Evolutionary conservation across 164 flowering plant species (phyloP), one percentile per base, ranked within the genome.

Genomic region (Piper betle): DNA sequence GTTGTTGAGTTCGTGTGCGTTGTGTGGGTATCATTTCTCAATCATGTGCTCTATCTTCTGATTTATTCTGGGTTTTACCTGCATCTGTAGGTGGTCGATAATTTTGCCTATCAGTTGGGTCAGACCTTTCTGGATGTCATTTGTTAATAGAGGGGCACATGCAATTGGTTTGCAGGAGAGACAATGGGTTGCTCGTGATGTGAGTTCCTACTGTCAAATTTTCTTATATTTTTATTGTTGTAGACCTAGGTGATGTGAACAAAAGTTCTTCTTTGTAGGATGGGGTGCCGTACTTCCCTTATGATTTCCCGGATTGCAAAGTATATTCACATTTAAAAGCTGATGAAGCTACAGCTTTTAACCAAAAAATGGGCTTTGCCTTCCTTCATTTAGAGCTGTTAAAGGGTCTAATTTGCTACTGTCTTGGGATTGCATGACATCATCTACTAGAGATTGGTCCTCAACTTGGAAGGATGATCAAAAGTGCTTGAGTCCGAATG

Each of bases 141-240:
- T 90, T 9, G 66, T 88, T 53, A 74, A 79, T 62, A 73, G 67
- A 62, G 97, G 97, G 54, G 93, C 86, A 69, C 88, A 72, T 64
- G 87, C 87, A 48, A 78, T 90, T 62, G 99, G 99, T 62, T 78
- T 81, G 77, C 80, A 86, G 66, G 99, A 93, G 76, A 88, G 80
- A 69, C 92, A 65, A 55, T 91, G 96, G 99, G 63, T 90, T 76
- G 82, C 97, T 50, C 68, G 80, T 72, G 83, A 86, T 56, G 87
- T 83, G 61, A 71, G 87, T 77, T 12, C 68, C 20, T 67, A 25
- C 62, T 12, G 6, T 37, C 16, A 0, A 52, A 4, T n/a, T 38
- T 4, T 57, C 40, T 57, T 53, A 33, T 15, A 6, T 5, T 1
- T 11, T 25, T 6, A 9, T 41, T 64, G 18, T 3, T 53, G 41